phyloP scores from a whole-genome alignment of 306 rosid species.

The Lathyrus aphaca region DNA sequence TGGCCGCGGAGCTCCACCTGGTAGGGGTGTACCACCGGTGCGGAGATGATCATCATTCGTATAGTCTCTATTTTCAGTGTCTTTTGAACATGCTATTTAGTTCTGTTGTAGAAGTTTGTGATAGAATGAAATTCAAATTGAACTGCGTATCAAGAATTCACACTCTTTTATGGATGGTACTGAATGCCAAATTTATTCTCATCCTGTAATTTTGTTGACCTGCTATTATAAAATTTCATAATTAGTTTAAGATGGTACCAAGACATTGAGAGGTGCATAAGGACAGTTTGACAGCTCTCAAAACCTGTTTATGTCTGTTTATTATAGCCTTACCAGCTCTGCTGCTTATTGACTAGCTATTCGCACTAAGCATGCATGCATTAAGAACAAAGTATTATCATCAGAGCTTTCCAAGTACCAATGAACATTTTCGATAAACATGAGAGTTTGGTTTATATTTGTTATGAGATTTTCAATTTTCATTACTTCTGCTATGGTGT shows the following conservation, averaged over 20 bases:
- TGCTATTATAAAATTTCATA: slow-evolving; percentile 17
- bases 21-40: slow-evolving; percentile 87
- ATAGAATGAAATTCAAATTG: slow-evolving; percentile 36
- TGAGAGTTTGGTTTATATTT: background rate
- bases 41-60: slow-evolving; percentile 66
- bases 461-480: background rate
- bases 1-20: slow-evolving; percentile 90
- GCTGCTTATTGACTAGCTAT: background rate
- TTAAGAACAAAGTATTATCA: background rate
- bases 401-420: background rate
- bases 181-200: slow-evolving; percentile 10
- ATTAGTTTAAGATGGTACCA: background rate
- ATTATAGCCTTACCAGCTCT: background rate
- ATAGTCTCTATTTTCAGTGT: slow-evolving; percentile 8
- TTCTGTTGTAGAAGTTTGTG: slow-evolving; percentile 43
- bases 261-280: background rate
- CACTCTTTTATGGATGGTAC: slow-evolving; percentile 21
- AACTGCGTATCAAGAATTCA: slow-evolving; percentile 33
- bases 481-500: no score
- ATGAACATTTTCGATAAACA: background rate
- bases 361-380: background rate
- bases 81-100: slow-evolving; percentile 29
- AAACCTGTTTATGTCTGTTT: background rate
- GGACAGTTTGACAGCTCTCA: background rate
- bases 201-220: slow-evolving; percentile 1